Evolutionary conservation across 352 stramenopile genomes (phyloP), one percentile per base, ranked within the genome.

Genomic region (Pythium sukuiense): DNA sequence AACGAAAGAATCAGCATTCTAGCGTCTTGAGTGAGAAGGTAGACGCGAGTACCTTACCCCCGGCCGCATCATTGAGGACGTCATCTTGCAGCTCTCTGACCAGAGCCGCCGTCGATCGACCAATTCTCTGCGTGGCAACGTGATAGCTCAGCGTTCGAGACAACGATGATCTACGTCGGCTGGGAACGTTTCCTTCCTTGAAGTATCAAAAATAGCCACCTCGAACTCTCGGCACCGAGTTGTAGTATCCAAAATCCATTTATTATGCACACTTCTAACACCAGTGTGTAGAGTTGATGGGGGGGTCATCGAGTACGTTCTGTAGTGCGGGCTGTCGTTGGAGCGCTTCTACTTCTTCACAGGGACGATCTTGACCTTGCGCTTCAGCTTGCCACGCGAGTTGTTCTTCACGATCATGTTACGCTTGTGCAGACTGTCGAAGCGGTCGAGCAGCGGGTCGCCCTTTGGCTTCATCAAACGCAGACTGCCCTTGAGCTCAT

Each of bases 391-490:
- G 65, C 79, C 75, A 54, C 73, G 77, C n/a, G 80, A 78, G 35
- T 80, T 71, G 37, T 86, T 88, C 61, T 90, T 79, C 49, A 90
- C 72, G 61, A 95, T 89, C 81, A 89, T 76, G 71, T 94, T 95
- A 62, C 87, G 85, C 76, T 93, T 92, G 81, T 92, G 87, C 55
- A 95, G 67, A 76, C 81, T 93, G 70, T 95, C 87, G 67, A 89
- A 94, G 33, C 87, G 85, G 61, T 95, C 87, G 49, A 93, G 70
- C 20, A 95, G 70, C 43, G 85, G 81, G 61, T 89, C 79, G 55
- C 85, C 85, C 77, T 93, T 95, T 14, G 85, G 87, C 63, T 89
- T 89, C 13, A 93, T 72, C 33, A 78, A 83, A 41, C 87, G 85
- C 57, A 94, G 75, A 63, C 83, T 93, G 56, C 87, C 87, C 50